Evolutionary conservation across 148 eudicot genomes (phyloP).

Genomic region (Mesembryanthemum crystallinum): DNA sequence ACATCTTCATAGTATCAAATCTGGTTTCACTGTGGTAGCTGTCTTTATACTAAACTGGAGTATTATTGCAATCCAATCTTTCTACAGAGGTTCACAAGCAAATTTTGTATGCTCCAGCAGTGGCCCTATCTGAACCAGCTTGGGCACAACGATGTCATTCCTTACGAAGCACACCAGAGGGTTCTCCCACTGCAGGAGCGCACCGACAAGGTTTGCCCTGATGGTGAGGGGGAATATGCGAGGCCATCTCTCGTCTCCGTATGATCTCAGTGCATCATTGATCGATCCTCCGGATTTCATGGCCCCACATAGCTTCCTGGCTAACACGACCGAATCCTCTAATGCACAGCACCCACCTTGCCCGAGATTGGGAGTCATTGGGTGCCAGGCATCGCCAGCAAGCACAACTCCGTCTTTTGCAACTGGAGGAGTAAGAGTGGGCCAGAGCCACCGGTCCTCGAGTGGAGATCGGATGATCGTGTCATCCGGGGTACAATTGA

Average conservation of each 20-base stretch:
- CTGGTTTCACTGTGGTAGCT: not conserved
- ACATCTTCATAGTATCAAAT: not conserved
- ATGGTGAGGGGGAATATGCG: slow-evolving; percentile 48
- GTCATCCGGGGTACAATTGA: slow-evolving; percentile 58
- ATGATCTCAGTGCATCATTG: slow-evolving; percentile 56
- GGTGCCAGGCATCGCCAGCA: slow-evolving; percentile 98
- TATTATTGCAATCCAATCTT: not conserved
- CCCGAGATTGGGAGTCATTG: slow-evolving; percentile 97
- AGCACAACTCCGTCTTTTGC: slow-evolving; percentile 65
- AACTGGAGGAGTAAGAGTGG: slow-evolving; percentile 63
- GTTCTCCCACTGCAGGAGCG: slow-evolving; percentile 54
- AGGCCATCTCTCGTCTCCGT: slow-evolving; percentile 54
- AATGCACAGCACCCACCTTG: slow-evolving; percentile 95
- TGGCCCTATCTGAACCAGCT: slow-evolving; percentile 40
- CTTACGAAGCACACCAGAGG: slow-evolving; percentile 41
- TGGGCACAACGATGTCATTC: slow-evolving; percentile 49
- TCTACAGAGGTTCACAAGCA: slow-evolving; percentile 27
- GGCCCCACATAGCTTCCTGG: slow-evolving; percentile 41
- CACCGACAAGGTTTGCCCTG: slow-evolving; percentile 52
- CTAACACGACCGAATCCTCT: slow-evolving; percentile 72
- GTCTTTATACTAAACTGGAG: not conserved
- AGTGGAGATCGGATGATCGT: slow-evolving; percentile 54
- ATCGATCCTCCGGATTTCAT: slow-evolving; percentile 32
- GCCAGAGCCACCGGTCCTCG: slow-evolving; percentile 91
- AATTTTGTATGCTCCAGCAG: slow-evolving; percentile 68